Base-by-base conservation (phyloP, 768 basidiomycete species). In the Daedaleopsis nitida region DNA sequence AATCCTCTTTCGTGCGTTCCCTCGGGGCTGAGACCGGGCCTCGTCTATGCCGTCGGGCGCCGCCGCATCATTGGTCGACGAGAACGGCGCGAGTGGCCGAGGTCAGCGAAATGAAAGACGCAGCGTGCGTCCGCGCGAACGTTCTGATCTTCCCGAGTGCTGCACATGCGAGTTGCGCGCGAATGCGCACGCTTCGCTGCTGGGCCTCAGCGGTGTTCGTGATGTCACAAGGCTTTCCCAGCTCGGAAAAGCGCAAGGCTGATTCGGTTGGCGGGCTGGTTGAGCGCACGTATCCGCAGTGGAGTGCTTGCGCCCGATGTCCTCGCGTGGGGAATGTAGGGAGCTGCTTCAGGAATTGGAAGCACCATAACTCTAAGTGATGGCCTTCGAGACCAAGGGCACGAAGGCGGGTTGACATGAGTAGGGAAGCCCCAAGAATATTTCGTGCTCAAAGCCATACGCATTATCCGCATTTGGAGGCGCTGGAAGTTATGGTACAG, bases 51-150 rank as follows among this genome's bases (percentile, higher is more conserved):
- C 55, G 60, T 52, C 11, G 55, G n/a, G 42, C 52, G 52, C 55
- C 60, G 55, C 50, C 55, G 43, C 57, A 45, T 37, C 23, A 58
- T 23, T 43, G 44, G 44, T 42, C 52, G 49, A 49, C 45, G 39
- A 48, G 54, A 57, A 57, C 61, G 61, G 61, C 61, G 57, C 56
- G 57, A 50, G 37, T 62, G 45, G 56, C 61, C 61, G 61, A 62
- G 61, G 45, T 54, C 52, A 58, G 61, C 61, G 61, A 62, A 58
- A 62, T 62, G 61, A 62, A 62, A 21, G 14, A 39, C 52, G 54
- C 52, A 50, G 48, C 61, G 57, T 58, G 27, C 51, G 17, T 55
- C 24, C 52, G 52, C 52, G 16, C 57, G 52, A 57, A 55, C 23
- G 62, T 63, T 63, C 57, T 63, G 62, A 59, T 63, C 57, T 57